These are phyloP conservation scores for Paradendryphiella salina DNA, from an alignment of 2,329 filamentous ascomycete species.

Conservation along the genomic window DNA sequence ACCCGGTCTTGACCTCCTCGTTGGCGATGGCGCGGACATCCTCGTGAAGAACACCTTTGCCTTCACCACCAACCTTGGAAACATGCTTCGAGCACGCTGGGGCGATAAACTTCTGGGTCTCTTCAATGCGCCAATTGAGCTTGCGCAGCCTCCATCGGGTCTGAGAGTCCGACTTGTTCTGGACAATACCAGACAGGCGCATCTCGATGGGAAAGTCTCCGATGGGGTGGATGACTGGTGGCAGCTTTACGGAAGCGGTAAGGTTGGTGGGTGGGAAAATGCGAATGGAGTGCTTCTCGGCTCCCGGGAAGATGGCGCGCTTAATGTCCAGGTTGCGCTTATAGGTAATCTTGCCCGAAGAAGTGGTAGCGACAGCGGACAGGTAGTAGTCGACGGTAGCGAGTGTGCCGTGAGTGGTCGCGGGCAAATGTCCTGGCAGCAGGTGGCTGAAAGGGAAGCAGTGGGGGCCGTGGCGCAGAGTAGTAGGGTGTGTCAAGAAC, in stretches of 20 bases:
- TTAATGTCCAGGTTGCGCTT: conserved; percentile 71
- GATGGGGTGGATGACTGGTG: conserved; percentile 82
- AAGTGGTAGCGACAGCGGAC: conserved; percentile 53
- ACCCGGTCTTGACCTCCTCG: conserved; percentile 81
- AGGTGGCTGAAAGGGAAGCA: conserved; percentile 88
- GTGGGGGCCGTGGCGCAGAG: conserved; percentile 61
- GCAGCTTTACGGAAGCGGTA: conserved; percentile 79
- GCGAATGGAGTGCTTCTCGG: conserved; percentile 85
- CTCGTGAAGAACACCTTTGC: conserved; percentile 73
- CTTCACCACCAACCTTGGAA: conserved; percentile 64
- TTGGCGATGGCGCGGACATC: conserved; percentile 77
- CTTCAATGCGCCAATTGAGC: conserved; percentile 90
- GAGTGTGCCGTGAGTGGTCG: conserved; percentile 74
- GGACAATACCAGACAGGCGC: conserved; percentile 83
- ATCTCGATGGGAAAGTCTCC: conserved; percentile 78
- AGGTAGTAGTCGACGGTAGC: conserved; percentile 79
- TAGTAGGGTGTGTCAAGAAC: conserved; percentile 58
- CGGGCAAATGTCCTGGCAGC: conserved; percentile 82
- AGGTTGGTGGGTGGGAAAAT: conserved; percentile 97
- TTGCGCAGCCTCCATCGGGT: conserved; percentile 90
- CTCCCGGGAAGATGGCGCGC: conserved; percentile 76
- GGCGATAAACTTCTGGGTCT: conserved; percentile 77
- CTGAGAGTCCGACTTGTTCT: conserved; percentile 66
- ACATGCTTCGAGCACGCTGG: conserved; percentile 78
- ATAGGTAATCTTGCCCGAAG: conserved; percentile 65